Conservation (phyloP, 1,284 basidiomycete genomes). For the Cystobasidium sp. region DNA sequence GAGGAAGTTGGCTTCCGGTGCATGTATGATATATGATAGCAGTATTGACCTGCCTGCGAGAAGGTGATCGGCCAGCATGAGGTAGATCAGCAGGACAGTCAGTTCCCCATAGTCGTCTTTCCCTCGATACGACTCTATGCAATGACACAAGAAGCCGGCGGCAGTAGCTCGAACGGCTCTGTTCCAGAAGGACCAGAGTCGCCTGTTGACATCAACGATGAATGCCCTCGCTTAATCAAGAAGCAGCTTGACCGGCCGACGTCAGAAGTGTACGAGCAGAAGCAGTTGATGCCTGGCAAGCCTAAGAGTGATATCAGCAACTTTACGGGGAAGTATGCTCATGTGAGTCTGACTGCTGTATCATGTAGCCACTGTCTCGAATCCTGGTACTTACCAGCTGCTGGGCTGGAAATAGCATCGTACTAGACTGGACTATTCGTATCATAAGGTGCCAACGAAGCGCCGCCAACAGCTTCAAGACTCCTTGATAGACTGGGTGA, state of each 20-base stretch:
- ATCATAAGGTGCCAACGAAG: slow-evolving; percentile 48
- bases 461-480: slow-evolving; percentile 49
- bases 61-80: neutral
- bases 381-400: neutral
- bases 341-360: slow-evolving; percentile 8
- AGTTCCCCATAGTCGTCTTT: too few relatives aligned
- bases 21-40: too few relatives aligned
- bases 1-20: too few relatives aligned
- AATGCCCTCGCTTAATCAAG: slow-evolving; percentile 36
- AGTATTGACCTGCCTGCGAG: neutral
- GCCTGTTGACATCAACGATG: slow-evolving; percentile 27
- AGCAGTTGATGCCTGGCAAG: slow-evolving; percentile 22
- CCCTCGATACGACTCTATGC: neutral
- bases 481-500: slow-evolving; percentile 46
- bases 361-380: neutral
- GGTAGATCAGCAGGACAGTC: neutral
- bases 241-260: slow-evolving; percentile 48
- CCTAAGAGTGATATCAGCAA: slow-evolving; percentile 25
- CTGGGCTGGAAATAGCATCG: slow-evolving; percentile 21
- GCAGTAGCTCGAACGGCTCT: neutral
- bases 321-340: slow-evolving; percentile 32
- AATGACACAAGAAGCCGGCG: slow-evolving; percentile 5
- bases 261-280: slow-evolving; percentile 47
- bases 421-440: slow-evolving; percentile 48
- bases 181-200: slow-evolving; percentile 19